Conservation (phyloP, 2,329 filamentous ascomycete genomes). For the Cytospora schulzeri region DNA sequence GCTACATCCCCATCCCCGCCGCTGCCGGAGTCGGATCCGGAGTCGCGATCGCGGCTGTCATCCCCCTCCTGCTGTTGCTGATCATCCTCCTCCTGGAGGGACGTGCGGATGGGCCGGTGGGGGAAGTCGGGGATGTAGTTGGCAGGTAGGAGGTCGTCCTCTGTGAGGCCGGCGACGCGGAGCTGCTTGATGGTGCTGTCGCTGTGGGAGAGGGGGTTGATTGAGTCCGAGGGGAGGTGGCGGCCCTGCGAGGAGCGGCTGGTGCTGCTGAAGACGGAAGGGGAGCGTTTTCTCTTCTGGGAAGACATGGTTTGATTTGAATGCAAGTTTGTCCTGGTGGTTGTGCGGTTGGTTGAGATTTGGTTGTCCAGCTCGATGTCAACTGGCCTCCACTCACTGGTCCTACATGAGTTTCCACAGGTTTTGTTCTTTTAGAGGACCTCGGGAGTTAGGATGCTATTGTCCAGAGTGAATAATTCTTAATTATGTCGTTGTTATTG, state of each 20-base stretch:
- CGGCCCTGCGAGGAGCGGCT: constrained; percentile 20
- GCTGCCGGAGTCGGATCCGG: constrained; percentile 15
- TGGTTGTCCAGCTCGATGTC: not conserved
- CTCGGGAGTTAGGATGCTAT: not conserved
- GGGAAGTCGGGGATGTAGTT: constrained; percentile 50
- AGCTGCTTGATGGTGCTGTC: constrained; percentile 56
- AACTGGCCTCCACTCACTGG: not conserved
- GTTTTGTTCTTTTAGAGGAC: too few species aligned
- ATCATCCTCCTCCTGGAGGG: not conserved
- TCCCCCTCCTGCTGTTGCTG: not conserved
- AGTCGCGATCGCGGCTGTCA: constrained; percentile 12
- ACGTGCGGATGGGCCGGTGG: constrained; percentile 41
- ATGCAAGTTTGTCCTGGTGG: constrained; percentile 10
- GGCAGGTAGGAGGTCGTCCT: constrained; percentile 47
- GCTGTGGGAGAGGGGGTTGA: constrained; percentile 59
- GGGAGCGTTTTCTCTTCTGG: constrained; percentile 41
- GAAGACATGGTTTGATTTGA: constrained; percentile 11
- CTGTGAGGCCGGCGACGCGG: constrained; percentile 52
- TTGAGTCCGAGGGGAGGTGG: constrained; percentile 39
- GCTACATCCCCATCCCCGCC: constrained; percentile 23
- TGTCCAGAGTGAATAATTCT: not conserved
- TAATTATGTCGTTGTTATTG: not conserved
- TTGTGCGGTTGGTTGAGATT: constrained; percentile 1
- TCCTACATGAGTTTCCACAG: not conserved
- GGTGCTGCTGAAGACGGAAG: constrained; percentile 29